Percentiles rank a stretch among this genome's conserved stretches.
Evolutionary conservation across 192 early-diverging fungal genomes (phyloP).

Genomic region (Umbelopsis sp.): DNA sequence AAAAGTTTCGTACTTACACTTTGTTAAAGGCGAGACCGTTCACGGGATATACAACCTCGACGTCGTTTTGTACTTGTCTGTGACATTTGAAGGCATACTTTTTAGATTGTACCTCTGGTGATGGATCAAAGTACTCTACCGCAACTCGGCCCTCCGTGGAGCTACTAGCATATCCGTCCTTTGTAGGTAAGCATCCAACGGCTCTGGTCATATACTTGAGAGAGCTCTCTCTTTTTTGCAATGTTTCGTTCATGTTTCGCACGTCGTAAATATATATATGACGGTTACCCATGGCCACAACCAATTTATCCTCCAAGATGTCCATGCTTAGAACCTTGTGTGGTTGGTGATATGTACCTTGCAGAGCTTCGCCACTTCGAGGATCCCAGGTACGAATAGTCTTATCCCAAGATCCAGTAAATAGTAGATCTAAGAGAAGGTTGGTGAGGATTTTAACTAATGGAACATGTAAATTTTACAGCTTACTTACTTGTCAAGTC

Average conservation of each 20-base stretch:
- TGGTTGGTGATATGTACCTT: conserved; percentile 56
- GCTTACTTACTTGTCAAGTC: conserved; percentile 44
- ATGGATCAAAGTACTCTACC: conserved; percentile 87
- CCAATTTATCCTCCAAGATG: conserved; percentile 65
- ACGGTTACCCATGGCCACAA: conserved; percentile 84
- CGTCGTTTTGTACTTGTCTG: conserved; percentile 72
- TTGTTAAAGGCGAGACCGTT: conserved; percentile 94
- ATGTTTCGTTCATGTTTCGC: conserved; percentile 74
- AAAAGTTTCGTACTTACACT: conserved; percentile 50
- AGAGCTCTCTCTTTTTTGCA: conserved; percentile 74
- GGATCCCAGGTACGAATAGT: conserved; percentile 80
- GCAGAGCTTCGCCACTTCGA: conserved; percentile 42
- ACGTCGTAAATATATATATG: conserved; percentile 84
- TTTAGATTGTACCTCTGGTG: conserved; percentile 64
- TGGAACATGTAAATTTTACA: not conserved
- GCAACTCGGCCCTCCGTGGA: conserved; percentile 96
- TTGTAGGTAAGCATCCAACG: conserved; percentile 85
- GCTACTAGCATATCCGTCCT: conserved; percentile 82
- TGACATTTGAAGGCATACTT: conserved; percentile 99
- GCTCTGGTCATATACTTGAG: conserved; percentile 90
- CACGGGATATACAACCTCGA: conserved; percentile 89
- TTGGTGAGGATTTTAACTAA: not conserved
- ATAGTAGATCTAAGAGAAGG: conserved; percentile 54
- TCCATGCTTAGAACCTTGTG: conserved; percentile 90
- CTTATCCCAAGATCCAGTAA: conserved; percentile 94